These are phyloP conservation scores for Erythrophleum ivorense DNA, from an alignment of 331 rosid species.

Conservation along the genomic window DNA sequence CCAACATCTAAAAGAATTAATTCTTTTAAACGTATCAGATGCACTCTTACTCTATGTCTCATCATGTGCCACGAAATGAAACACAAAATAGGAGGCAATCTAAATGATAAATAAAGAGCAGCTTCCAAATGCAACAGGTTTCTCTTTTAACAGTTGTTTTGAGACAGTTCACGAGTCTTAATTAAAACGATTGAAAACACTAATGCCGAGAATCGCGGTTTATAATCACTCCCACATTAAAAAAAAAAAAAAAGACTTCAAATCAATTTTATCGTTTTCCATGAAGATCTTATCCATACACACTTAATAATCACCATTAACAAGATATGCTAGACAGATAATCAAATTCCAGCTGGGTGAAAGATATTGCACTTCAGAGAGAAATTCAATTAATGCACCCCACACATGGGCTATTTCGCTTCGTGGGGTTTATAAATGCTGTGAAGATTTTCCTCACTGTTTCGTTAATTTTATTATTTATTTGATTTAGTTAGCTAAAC, in stretches of 20 bases:
- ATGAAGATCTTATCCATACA: conserved; percentile 56
- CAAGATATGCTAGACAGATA: conserved; percentile 22
- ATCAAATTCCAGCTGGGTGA: conserved; percentile 42
- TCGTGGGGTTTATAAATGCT: conserved; percentile 17
- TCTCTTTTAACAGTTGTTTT: background rate
- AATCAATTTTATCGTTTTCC: conserved; percentile 48
- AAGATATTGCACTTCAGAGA: background rate
- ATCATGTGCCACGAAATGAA: no score
- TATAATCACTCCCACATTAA: conserved; percentile 6
- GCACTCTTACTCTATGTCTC: no score
- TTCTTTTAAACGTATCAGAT: no score
- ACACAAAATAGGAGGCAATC: no score
- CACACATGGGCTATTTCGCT: conserved; percentile 13
- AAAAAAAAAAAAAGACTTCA: background rate
- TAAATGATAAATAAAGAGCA: background rate
- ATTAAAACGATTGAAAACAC: conserved; percentile 42
- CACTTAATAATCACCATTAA: conserved; percentile 28
- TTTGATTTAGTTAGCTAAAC: background rate
- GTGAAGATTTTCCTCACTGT: background rate
- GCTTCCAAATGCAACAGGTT: background rate
- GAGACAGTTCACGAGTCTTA: conserved; percentile 31
- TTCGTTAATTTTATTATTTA: background rate
- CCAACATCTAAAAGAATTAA: no score
- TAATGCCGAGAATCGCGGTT: conserved; percentile 64
- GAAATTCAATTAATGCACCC: background rate